Evolutionary conservation across 306 rosid genomes (phyloP), one percentile per base, ranked within the genome.

Genomic region (Cercis canadensis): DNA sequence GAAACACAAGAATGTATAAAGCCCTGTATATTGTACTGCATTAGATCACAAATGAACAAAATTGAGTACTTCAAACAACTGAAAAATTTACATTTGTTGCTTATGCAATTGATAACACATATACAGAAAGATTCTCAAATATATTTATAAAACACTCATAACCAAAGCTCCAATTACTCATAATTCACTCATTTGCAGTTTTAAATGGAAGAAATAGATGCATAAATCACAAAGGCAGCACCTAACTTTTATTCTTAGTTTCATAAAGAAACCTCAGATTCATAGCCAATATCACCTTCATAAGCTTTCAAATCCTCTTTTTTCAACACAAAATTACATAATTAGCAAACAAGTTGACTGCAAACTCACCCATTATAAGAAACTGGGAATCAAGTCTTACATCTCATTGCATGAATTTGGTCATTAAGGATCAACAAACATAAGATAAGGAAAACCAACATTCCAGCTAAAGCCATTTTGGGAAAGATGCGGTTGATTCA

Each of bases 401-500:
- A 50, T 56, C 43, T 47, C 61, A 62, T n/a, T 52, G 57, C 76
- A 67, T 45, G 43, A 72, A 37, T 32, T 24, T 69, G 56, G 31
- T 62, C 21, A 53, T 41, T 45, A 63, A 49, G 66, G 59, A 51
- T 39, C 37, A 71, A 68, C 37, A 43, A 58, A 52, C 19, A 50
- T 5, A 3, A 15, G 31, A 37, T 15, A 68, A 33, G 36, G 29
- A 7, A 65, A 51, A n/a, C 18, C n/a, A 37, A 56, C 64, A 76
- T 67, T 75, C 51, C 60, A 76, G 50, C 32, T 52, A 57, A 62
- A 51, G 71, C 37, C 46, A 76, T 52, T 46, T 57, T 15, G 12
- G 70, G 8, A 32, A 64, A 32, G 50, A 67, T 24, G 46, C 16
- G 11, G 46, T 75, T 67, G 52, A 40, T 41, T 15, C 65, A 72